These are phyloP conservation scores for Amborella trichopoda DNA, from an alignment of 164 flowering plant genomes.

Conservation along the genomic window DNA sequence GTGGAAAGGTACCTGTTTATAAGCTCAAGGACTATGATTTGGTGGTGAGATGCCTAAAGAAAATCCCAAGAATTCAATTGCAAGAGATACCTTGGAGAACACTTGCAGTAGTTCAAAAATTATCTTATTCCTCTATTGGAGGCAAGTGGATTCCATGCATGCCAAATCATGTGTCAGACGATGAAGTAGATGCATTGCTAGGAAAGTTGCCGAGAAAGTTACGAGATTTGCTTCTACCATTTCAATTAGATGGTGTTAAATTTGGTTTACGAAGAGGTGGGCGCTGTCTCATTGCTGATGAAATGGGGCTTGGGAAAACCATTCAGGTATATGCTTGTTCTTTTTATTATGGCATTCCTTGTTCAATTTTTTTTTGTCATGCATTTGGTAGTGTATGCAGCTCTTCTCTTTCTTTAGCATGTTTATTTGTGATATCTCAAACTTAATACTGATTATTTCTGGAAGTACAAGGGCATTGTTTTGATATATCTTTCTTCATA, in stretches of 20 bases:
- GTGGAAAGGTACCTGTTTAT: slow-evolving; percentile 61
- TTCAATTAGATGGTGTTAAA: slow-evolving; percentile 79
- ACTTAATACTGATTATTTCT: no score
- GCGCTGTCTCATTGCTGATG: slow-evolving; percentile 94
- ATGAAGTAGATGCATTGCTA: slow-evolving; percentile 53
- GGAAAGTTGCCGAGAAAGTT: slow-evolving; percentile 45
- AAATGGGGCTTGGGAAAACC: slow-evolving; percentile 98
- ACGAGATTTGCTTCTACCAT: slow-evolving; percentile 52
- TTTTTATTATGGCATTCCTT: no score
- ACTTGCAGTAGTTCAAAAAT: slow-evolving; percentile 41
- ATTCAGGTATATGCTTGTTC: no score
- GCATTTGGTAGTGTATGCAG: no score
- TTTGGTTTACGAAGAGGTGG: slow-evolving; percentile 87
- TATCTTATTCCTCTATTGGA: slow-evolving; percentile 43
- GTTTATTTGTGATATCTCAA: no score
- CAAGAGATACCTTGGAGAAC: slow-evolving; percentile 78
- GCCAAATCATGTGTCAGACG: slow-evolving; percentile 75
- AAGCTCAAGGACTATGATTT: slow-evolving; percentile 54
- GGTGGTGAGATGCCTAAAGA: slow-evolving; percentile 52
- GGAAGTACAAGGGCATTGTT: no score
- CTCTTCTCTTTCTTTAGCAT: no score
- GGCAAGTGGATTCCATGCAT: slow-evolving; percentile 73
- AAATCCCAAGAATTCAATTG: slow-evolving; percentile 28
- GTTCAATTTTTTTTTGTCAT: no score
- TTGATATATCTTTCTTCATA: no score